Evolutionary conservation across 2,329 filamentous ascomycete species (phyloP), one percentile per base, ranked within the genome.

Genomic region (Zopfia rhizophila): DNA sequence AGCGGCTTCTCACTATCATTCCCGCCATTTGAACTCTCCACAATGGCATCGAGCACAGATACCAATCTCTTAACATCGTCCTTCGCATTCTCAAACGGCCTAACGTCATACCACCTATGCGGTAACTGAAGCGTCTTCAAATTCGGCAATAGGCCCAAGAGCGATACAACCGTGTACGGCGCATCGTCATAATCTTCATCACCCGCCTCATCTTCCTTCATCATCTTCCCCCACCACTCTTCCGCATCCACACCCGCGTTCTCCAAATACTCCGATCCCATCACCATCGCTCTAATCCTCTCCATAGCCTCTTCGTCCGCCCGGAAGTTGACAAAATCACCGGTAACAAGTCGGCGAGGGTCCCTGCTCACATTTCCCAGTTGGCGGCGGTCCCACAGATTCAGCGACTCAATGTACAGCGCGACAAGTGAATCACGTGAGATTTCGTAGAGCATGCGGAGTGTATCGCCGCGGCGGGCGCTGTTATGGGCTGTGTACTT

Each of bases 61-160:
- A 62, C 58, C 7, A 65, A 41, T n/a, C n/a, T n/a, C n/a, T n/a
- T n/a, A n/a, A n/a, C n/a, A 18, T 43, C 44, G 19, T 55, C 55
- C 1, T 53, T 46, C 7, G 48, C 48, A 30, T 63, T 60, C 3
- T 50, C 48, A 30, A 29, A 42, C 23, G 19, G 27, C 3, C 14
- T 23, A 22, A 35, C 13, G 10, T 37, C 24, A 18, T 10, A 8
- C 66, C 65, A 70, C 27, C 52, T 52, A 17, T 61, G 58, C 5
- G 60, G 57, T 2, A 68, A 33, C 22, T 65, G 62, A 10, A 70
- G 37, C 3, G 51, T 56, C 29, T 55, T 65, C 1, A 70, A 48
- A 18, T 68, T 70, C 4, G 66, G 66, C 2, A 70, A 38, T 10
- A 64, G 54, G 16, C 51, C 47, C 7, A 70, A 46, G 11, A 70